Percentiles rank a stretch among this genome's conserved stretches.
These are phyloP conservation scores for Boletus coccyginus DNA, from an alignment of 768 basidiomycete genomes.

Conservation along the genomic window DNA sequence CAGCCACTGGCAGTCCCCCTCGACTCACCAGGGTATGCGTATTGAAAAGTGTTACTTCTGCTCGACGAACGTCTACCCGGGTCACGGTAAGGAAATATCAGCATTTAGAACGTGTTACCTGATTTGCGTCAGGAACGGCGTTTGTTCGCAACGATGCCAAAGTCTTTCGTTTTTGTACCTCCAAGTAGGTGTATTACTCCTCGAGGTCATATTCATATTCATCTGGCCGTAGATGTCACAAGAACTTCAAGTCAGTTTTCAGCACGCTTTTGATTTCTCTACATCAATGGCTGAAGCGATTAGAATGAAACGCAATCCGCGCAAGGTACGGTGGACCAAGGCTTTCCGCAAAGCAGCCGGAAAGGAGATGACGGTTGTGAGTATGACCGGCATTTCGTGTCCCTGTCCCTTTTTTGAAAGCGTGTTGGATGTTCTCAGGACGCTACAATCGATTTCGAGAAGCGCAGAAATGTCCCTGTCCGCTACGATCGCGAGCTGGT, in stretches of 20 bases:
- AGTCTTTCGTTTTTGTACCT: conserved; percentile 96
- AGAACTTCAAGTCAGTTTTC: conserved; percentile 90
- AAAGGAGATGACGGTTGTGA: conserved; percentile 98
- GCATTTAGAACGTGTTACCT: neutral
- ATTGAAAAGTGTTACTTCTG: conserved; percentile 99
- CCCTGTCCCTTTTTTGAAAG: neutral
- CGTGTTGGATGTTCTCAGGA: conserved; percentile 53
- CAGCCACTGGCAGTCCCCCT: conserved; percentile 7
- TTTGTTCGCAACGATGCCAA: conserved; percentile 99
- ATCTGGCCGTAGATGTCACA: conserved; percentile 72
- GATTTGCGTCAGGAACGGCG: conserved; percentile 59
- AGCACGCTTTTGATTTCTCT: neutral
- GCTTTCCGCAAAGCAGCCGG: conserved; percentile 98
- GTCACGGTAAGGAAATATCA: conserved; percentile 62
- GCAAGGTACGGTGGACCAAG: conserved; percentile 99
- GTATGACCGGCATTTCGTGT: conserved; percentile 25
- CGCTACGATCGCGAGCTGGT: conserved; percentile 95
- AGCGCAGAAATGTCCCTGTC: conserved; percentile 94
- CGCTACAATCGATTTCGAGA: conserved; percentile 98
- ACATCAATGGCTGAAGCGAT: neutral
- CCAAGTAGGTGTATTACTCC: conserved; percentile 62
- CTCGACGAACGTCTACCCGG: conserved; percentile 94
- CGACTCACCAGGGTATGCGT: conserved; percentile 53
- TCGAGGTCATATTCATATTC: conserved; percentile 1
- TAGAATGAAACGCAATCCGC: conserved; percentile 99